Percentiles rank a stretch among this genome's conserved stretches.
Conservation (phyloP, 148 eudicot genomes). For the Arbutus unedo region DNA sequence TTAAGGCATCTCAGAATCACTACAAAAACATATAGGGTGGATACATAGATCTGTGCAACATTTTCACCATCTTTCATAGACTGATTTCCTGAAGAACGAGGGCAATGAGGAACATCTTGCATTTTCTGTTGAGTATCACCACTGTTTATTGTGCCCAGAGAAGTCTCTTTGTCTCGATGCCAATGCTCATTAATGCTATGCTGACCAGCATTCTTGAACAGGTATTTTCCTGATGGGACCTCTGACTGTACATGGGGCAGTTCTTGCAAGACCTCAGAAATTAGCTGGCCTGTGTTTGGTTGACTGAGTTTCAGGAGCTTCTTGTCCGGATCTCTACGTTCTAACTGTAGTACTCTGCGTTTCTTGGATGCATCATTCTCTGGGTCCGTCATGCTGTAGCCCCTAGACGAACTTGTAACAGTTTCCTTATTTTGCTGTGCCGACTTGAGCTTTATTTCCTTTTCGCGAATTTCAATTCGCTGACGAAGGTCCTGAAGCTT, state of each 20-base stretch:
- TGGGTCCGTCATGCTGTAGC: constrained; percentile 20
- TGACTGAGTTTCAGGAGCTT: constrained; percentile 42
- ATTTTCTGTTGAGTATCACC: constrained; percentile 19
- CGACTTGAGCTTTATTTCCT: constrained; percentile 52
- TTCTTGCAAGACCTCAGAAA: constrained; percentile 20
- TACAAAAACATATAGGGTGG: background rate
- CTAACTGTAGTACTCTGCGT: constrained; percentile 24
- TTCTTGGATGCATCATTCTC: constrained; percentile 26
- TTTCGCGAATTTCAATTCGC: constrained; percentile 56
- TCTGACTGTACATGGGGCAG: constrained; percentile 13
- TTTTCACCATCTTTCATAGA: constrained; percentile 26
- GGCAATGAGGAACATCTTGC: constrained; percentile 19
- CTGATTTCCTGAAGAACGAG: constrained; percentile 19
- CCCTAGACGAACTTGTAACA: constrained; percentile 30
- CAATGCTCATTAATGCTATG: constrained; percentile 20
- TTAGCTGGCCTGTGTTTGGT: constrained; percentile 17
- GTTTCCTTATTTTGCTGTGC: constrained; percentile 35
- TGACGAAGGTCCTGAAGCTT: constrained; percentile 70
- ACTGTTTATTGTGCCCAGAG: constrained; percentile 17
- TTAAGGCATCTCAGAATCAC: background rate
- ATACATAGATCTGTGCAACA: background rate
- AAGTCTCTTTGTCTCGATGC: constrained; percentile 18
- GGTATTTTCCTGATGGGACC: constrained; percentile 20
- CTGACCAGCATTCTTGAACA: constrained; percentile 18
- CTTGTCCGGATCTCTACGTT: constrained; percentile 34